A percentile compares a stretch with the other conserved stretches of the same genome.
Evolutionary conservation across 768 basidiomycete species (phyloP).

Genomic region (Tephrocybe sp.): DNA sequence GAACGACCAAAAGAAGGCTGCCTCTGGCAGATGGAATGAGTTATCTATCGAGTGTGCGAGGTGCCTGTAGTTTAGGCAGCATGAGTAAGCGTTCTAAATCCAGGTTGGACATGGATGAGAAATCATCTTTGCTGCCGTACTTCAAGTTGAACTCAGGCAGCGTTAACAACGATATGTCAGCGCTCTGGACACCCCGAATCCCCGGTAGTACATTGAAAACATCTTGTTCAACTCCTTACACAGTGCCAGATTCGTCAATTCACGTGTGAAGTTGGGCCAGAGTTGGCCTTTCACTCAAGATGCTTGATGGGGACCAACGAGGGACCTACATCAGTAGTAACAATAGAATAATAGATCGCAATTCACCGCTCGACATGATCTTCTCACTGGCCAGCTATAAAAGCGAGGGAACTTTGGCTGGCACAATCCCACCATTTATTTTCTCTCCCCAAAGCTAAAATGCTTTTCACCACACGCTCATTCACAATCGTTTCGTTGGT

Average conservation of each 20-base stretch:
- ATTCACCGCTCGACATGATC: slow-evolving; percentile 32
- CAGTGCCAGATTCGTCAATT: neutral
- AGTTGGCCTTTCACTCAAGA: slow-evolving; percentile 24
- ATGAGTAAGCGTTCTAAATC: slow-evolving; percentile 2
- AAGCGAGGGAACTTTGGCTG: slow-evolving; percentile 22
- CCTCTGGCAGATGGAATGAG: slow-evolving; percentile 11
- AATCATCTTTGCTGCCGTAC: neutral
- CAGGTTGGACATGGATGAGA: slow-evolving; percentile 13
- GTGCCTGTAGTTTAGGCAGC: slow-evolving; percentile 12
- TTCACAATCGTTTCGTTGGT: slow-evolving; percentile 33
- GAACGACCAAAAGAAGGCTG: slow-evolving; percentile 6
- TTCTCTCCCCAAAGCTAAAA: slow-evolving; percentile 27
- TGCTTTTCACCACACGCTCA: slow-evolving; percentile 35
- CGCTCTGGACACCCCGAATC: neutral
- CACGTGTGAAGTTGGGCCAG: neutral
- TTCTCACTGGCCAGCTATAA: slow-evolving; percentile 35
- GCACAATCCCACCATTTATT: slow-evolving; percentile 16
- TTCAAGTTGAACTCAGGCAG: neutral
- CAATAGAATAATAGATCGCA: slow-evolving; percentile 33
- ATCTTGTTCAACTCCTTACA: neutral
- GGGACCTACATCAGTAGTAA: slow-evolving; percentile 1
- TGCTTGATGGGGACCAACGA: slow-evolving; percentile 32
- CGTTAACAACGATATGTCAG: neutral
- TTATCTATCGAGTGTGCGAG: slow-evolving; percentile 3
- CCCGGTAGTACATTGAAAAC: neutral